These are phyloP conservation scores for Diplocarpon rosae DNA, from an alignment of 2,329 filamentous ascomycete species.

Conservation along the genomic window DNA sequence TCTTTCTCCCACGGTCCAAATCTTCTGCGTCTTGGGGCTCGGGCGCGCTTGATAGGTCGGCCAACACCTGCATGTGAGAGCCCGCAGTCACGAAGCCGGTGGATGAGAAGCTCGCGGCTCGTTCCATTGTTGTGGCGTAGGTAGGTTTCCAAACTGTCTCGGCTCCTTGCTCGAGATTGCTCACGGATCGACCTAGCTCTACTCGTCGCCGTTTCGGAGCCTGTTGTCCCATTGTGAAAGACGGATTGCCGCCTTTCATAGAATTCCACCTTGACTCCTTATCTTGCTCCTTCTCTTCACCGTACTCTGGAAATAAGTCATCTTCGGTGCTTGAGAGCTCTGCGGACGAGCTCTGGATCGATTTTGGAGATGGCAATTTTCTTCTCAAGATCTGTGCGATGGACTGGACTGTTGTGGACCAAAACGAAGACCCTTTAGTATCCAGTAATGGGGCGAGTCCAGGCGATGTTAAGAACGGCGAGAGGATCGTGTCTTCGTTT, in stretches of 20 bases:
- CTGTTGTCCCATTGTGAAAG: slow-evolving; percentile 17
- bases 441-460: slow-evolving; percentile 42
- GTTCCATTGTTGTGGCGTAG: slow-evolving; percentile 52
- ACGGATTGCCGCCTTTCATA: slow-evolving; percentile 15
- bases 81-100: slow-evolving; percentile 31
- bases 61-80: slow-evolving; percentile 24
- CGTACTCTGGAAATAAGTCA: slow-evolving; percentile 55
- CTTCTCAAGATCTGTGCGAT: slow-evolving; percentile 64
- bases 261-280: slow-evolving; percentile 29
- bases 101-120: slow-evolving; percentile 49
- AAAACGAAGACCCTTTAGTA: slow-evolving; percentile 59
- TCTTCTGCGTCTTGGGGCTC: slow-evolving; percentile 4
- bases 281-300: slow-evolving; percentile 34
- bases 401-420: slow-evolving; percentile 47
- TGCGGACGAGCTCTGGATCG: slow-evolving; percentile 33
- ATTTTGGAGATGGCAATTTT: slow-evolving; percentile 41
- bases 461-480: slow-evolving; percentile 55
- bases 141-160: slow-evolving; percentile 24
- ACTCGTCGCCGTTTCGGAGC: slow-evolving; percentile 22
- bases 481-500: slow-evolving; percentile 52
- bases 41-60: slow-evolving; percentile 17
- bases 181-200: slow-evolving; percentile 12
- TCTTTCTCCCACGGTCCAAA: slow-evolving; percentile 1
- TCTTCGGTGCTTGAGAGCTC: slow-evolving; percentile 51
- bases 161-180: slow-evolving; percentile 7